Evolutionary conservation across 1,139 yeast species (phyloP).

Genomic region (Suzukiozyma palmioleophila): DNA sequence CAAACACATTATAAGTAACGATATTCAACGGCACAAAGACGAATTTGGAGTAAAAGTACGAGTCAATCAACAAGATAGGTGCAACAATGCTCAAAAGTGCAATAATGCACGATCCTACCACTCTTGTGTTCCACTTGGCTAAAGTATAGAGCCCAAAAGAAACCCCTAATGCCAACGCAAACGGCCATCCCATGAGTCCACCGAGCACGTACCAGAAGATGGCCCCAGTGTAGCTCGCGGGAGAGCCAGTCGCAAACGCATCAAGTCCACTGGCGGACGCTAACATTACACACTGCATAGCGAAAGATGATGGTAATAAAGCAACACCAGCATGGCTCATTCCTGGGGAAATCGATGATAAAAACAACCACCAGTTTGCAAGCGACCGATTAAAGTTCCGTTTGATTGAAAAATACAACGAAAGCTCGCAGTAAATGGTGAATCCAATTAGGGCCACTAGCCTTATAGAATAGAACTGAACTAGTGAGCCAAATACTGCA

Average conservation of each 20-base stretch:
- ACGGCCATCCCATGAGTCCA: constrained; percentile 91
- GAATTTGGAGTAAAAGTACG: constrained; percentile 56
- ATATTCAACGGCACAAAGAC: constrained; percentile 79
- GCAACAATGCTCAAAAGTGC: constrained; percentile 25
- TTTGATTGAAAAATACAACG: constrained; percentile 42
- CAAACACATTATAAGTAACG: constrained; percentile 75
- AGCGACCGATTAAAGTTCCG: constrained; percentile 29
- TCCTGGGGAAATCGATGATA: constrained; percentile 52
- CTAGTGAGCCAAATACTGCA: constrained; percentile 4
- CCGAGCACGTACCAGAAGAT: constrained; percentile 57
- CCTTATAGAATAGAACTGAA: constrained; percentile 53
- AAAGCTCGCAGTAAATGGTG: constrained; percentile 52
- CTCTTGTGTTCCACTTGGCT: constrained; percentile 8
- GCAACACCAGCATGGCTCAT: constrained; percentile 85
- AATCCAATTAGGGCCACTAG: constrained; percentile 45
- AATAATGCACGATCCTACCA: constrained; percentile 15
- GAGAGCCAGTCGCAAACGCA: constrained; percentile 8
- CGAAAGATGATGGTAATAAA: constrained; percentile 80
- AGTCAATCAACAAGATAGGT: constrained; percentile 49
- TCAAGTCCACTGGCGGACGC: constrained; percentile 43
- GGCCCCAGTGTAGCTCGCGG: constrained; percentile 21
- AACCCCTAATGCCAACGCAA: constrained; percentile 59
- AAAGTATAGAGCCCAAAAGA: constrained; percentile 49
- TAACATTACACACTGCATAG: constrained; percentile 60
- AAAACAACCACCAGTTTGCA: constrained; percentile 56